Conservation (phyloP, 345 rosid species). For the Atalantia buxifolia region DNA sequence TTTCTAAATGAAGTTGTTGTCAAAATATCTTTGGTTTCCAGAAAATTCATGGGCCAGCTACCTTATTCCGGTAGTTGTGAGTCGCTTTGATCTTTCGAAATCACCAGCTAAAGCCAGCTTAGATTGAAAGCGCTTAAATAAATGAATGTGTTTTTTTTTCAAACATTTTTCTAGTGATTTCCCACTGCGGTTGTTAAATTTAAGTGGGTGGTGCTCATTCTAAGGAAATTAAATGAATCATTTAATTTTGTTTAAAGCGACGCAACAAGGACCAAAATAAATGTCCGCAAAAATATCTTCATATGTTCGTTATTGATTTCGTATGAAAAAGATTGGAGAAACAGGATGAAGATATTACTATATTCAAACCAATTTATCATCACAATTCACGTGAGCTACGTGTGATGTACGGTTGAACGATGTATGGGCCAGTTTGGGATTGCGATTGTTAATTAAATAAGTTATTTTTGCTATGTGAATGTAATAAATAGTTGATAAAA, state of each 20-base stretch:
- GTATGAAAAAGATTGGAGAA: background rate
- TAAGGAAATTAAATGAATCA: background rate
- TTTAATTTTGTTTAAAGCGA: background rate
- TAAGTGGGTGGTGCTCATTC: background rate
- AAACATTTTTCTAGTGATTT: background rate
- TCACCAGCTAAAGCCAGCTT: background rate
- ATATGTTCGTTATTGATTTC: background rate
- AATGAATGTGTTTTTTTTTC: too few species aligned
- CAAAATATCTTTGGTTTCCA: background rate
- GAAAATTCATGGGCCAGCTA: background rate
- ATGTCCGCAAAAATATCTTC: background rate
- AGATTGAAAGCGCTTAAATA: too few species aligned
- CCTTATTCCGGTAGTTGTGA: constrained; percentile 1
- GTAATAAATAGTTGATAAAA: too few species aligned
- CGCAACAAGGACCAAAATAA: background rate
- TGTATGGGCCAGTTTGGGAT: too few species aligned
- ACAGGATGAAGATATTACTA: background rate
- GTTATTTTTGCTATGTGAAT: accelerated
- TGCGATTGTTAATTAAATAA: too few species aligned
- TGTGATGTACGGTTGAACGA: too few species aligned
- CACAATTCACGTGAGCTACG: too few species aligned
- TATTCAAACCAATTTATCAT: too few species aligned
- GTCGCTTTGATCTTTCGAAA: constrained; percentile 24
- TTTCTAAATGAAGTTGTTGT: background rate
- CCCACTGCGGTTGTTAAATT: background rate